These are phyloP conservation scores for Colletotrichum sidae DNA, from an alignment of 2,329 filamentous ascomycete genomes.

Conservation along the genomic window DNA sequence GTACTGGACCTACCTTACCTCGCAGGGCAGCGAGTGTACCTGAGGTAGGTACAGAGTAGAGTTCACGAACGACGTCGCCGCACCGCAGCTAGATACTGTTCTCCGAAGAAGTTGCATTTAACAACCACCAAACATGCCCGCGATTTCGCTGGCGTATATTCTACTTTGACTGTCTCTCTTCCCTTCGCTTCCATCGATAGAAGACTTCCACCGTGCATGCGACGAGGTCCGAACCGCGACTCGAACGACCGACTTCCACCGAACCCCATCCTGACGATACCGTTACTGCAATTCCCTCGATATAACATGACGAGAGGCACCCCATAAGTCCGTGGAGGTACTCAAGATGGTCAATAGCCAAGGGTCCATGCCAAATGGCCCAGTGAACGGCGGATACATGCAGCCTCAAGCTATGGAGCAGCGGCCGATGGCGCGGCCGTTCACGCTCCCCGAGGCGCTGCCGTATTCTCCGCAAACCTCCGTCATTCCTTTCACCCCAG, in stretches of 20 bases:
- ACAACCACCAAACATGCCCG: background rate
- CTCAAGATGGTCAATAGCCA: constrained; percentile 32
- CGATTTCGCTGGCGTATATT: too few relatives aligned
- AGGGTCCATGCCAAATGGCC: constrained; percentile 32
- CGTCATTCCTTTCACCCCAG: constrained; percentile 81
- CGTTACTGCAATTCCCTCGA: constrained; percentile 3
- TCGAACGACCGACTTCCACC: background rate
- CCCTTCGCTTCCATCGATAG: too few relatives aligned
- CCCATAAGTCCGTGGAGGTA: constrained; percentile 21
- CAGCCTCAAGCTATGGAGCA: constrained; percentile 33
- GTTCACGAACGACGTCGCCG: constrained; percentile 25
- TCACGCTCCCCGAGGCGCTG: constrained; percentile 79
- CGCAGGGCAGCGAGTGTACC: too few relatives aligned
- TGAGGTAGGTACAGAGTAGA: too few relatives aligned
- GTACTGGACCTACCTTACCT: too few relatives aligned
- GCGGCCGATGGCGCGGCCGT: constrained; percentile 53
- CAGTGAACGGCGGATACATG: constrained; percentile 34
- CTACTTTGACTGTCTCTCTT: too few relatives aligned
- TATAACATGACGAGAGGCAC: constrained; percentile 33
- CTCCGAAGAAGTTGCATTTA: constrained; percentile 3
- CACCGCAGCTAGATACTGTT: constrained; percentile 24
- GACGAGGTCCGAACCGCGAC: constrained; percentile 14
- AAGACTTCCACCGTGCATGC: background rate
- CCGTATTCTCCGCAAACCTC: constrained; percentile 87
- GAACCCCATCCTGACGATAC: constrained; percentile 9